Conservation (phyloP, 306 rosid genomes). For the Cyamopsis tetragonoloba region DNA sequence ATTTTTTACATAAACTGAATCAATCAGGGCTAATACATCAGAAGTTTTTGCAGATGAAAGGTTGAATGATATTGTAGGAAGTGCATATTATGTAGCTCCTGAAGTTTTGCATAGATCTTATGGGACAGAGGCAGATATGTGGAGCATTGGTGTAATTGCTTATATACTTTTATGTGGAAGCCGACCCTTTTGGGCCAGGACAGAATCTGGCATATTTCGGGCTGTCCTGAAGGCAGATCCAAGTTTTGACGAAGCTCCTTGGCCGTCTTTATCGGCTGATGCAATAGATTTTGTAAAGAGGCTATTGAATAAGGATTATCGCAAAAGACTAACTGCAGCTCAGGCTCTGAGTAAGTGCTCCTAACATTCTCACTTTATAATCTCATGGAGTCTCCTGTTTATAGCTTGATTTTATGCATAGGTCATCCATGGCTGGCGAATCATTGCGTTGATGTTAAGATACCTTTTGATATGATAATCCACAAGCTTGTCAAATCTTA, state of each 20-base stretch:
- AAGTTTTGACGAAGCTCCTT: constrained; percentile 78
- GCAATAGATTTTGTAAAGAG: constrained; percentile 75
- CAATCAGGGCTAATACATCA: constrained; percentile 13
- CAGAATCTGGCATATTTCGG: constrained; percentile 82
- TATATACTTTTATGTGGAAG: constrained; percentile 61
- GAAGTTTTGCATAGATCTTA: constrained; percentile 35
- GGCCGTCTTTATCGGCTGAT: constrained; percentile 77
- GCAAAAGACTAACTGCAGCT: constrained; percentile 72
- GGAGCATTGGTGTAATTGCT: constrained; percentile 37
- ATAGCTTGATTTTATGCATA: constrained; percentile 24
- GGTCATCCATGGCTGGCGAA: constrained; percentile 82
- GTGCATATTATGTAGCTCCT: constrained; percentile 36
- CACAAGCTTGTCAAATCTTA: constrained; percentile 65
- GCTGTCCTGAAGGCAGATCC: constrained; percentile 85
- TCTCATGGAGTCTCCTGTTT: constrained; percentile 7
- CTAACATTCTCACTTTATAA: neutral
- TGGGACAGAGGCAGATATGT: constrained; percentile 36
- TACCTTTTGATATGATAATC: constrained; percentile 69
- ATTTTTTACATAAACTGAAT: neutral
- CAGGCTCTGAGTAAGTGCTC: constrained; percentile 61
- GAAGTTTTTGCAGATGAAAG: constrained; percentile 64
- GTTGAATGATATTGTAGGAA: constrained; percentile 71
- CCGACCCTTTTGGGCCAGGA: constrained; percentile 88
- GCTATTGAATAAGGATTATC: constrained; percentile 68
- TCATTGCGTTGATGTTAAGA: constrained; percentile 40